phyloP scores from a whole-genome alignment of 345 rosid species.

The Draba incana region DNA sequence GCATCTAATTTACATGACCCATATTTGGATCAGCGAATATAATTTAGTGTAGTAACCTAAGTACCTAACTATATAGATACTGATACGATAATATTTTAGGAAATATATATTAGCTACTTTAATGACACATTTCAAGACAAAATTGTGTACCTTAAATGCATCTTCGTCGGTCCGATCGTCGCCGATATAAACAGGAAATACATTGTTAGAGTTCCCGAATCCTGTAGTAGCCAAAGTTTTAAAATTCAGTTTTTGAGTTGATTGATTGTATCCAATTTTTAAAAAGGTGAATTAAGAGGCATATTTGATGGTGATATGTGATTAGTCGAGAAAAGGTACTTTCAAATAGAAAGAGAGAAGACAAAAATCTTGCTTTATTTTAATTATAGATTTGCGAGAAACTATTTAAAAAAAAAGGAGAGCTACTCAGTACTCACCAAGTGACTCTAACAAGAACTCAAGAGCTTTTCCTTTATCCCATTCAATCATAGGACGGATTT shows the following conservation, averaged over 20 bases:
- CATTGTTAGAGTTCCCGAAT: conserved; percentile 68
- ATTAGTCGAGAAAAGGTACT: conserved; percentile 29
- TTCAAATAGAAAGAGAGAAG: conserved; percentile 8
- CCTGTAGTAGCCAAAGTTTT: conserved; percentile 50
- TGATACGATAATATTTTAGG: neutral
- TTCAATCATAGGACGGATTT: conserved; percentile 84
- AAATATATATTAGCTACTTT: neutral
- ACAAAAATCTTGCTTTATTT: conserved; percentile 10
- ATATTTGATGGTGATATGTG: conserved; percentile 30
- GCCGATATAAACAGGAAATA: conserved; percentile 89
- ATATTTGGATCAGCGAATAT: neutral
- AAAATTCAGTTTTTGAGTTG: neutral
- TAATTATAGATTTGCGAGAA: neutral
- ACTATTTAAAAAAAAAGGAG: neutral
- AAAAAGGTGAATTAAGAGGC: conserved; percentile 6
- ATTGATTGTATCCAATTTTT: neutral
- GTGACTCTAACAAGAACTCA: conserved; percentile 81
- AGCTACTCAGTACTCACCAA: conserved; percentile 58
- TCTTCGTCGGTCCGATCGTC: conserved; percentile 98
- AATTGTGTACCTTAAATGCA: conserved; percentile 80
- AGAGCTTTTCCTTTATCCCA: conserved; percentile 99
- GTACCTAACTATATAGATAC: neutral
- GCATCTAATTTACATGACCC: conserved; percentile 49
- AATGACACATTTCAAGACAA: neutral
- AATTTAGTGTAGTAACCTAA: neutral